These are phyloP conservation scores for Colletotrichum chrysophilum DNA, from an alignment of 2,329 filamentous ascomycete species.

Conservation along the genomic window DNA sequence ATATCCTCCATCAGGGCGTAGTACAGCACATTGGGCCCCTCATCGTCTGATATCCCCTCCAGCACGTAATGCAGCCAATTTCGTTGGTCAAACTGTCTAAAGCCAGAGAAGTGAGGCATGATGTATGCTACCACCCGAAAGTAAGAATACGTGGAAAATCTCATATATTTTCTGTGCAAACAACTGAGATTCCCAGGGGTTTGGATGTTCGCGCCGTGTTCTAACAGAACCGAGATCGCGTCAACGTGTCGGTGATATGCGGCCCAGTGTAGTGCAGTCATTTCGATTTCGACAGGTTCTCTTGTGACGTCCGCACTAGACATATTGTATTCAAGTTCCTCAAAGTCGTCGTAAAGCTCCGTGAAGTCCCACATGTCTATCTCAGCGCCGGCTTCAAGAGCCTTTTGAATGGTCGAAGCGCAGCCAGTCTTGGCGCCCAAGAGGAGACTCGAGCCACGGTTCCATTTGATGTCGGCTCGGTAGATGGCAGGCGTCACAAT, in stretches of 20 bases:
- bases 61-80: no score
- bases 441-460: not conserved
- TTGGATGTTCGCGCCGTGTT: not conserved
- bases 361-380: not conserved
- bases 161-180: no score
- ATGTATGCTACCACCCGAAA: no score
- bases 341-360: not conserved
- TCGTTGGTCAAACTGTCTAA: no score
- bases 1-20: no score
- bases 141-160: no score
- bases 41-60: no score
- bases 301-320: not conserved
- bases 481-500: not conserved
- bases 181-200: no score
- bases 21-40: no score
- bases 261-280: not conserved
- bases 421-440: not conserved
- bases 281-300: not conserved
- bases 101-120: no score
- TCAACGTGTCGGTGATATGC: not conserved
- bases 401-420: not conserved
- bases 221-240: not conserved
- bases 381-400: not conserved
- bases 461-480: not conserved
- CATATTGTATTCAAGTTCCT: not conserved